phyloP scores from a whole-genome alignment of 2,329 filamentous ascomycete genomes.

The Zasmidium angulare region DNA sequence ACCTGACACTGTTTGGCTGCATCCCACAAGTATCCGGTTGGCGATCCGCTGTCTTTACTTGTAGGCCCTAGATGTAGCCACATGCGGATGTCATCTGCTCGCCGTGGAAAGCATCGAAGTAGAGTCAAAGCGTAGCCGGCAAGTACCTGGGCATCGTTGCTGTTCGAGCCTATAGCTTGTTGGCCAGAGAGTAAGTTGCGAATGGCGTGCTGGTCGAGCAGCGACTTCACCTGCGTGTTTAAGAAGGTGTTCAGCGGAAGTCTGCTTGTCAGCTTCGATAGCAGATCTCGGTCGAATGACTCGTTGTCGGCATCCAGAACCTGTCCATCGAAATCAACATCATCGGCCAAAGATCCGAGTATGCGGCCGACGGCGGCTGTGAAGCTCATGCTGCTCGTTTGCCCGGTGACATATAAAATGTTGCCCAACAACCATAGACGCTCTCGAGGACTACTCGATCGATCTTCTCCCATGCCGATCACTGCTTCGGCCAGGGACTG shows the following conservation, averaged over 20 bases:
- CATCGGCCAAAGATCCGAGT: constrained; percentile 57
- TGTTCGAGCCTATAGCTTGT: constrained; percentile 32
- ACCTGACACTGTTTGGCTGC: constrained; percentile 58
- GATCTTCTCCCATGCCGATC: not conserved
- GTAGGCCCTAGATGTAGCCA: constrained; percentile 73
- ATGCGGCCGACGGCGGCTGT: constrained; percentile 56
- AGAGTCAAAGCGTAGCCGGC: constrained; percentile 86
- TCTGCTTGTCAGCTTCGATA: constrained; percentile 37
- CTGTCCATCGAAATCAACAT: constrained; percentile 52
- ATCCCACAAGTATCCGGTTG: constrained; percentile 84
- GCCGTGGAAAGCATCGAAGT: constrained; percentile 77
- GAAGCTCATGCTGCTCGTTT: constrained; percentile 42
- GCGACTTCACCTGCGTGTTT: constrained; percentile 63
- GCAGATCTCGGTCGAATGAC: constrained; percentile 44
- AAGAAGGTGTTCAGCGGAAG: constrained; percentile 52
- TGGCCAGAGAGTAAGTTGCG: constrained; percentile 41
- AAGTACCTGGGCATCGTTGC: constrained; percentile 66
- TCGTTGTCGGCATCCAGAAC: constrained; percentile 33
- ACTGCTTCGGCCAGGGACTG: constrained; percentile 22
- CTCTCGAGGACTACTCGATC: constrained; percentile 33
- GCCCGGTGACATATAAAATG: constrained; percentile 49
- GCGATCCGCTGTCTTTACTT: constrained; percentile 50
- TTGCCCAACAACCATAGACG: constrained; percentile 60
- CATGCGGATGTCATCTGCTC: constrained; percentile 89
- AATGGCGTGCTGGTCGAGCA: constrained; percentile 76